Base-by-base conservation (phyloP, 1,284 basidiomycete species). In the Ustilago trichophora region DNA sequence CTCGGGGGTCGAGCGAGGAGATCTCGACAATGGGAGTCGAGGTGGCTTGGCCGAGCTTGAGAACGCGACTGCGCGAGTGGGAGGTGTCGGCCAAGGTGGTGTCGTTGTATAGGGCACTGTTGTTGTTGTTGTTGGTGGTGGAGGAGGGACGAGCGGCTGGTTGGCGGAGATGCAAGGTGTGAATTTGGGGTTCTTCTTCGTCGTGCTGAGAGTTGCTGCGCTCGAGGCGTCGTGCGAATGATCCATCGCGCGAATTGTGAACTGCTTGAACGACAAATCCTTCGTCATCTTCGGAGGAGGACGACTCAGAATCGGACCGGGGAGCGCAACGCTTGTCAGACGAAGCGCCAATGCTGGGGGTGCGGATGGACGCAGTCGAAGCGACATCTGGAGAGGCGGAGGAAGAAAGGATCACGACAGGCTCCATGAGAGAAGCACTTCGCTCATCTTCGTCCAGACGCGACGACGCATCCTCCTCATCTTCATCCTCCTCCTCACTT, bases 21-120 rank as follows among this genome's bases (percentile, higher is more conserved):
- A 78, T 67, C 42, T 78, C 75, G 22, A 78, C 54, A 29, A 76
- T 75, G 2, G 73, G 64, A 12, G 75, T 75, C 0, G 73, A 70
- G 5, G 67, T 60, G 1, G 55, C 35, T 31, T 71, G 71, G 6
- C 60, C 43, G 16, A 75, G 75, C 52, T 74, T 75, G 26, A 70
- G 43, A 2, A 71, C 63, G 11, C 75, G 73, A 24, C 56, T 60
- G 40, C 59, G 59, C 5, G 66, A 69, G 46, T 62, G 58, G 1
- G 65, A 68, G 11, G 54, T 54, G 22, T 68, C 65, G 26, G 16
- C 65, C 3, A 31, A 8, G 3, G 35, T 51, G 18, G n/a, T 2
- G 26, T 41, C 13, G 26, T 22, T 12, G 33, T 37, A 6, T 27
- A 37, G 42, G 27, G 10, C 8, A 38, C n/a, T n/a, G n/a, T n/a